A percentile compares a stretch with the other conserved stretches of the same genome.
phyloP scores from a whole-genome alignment of 2,329 filamentous ascomycete genomes.

The Aureobasidium sp. region DNA sequence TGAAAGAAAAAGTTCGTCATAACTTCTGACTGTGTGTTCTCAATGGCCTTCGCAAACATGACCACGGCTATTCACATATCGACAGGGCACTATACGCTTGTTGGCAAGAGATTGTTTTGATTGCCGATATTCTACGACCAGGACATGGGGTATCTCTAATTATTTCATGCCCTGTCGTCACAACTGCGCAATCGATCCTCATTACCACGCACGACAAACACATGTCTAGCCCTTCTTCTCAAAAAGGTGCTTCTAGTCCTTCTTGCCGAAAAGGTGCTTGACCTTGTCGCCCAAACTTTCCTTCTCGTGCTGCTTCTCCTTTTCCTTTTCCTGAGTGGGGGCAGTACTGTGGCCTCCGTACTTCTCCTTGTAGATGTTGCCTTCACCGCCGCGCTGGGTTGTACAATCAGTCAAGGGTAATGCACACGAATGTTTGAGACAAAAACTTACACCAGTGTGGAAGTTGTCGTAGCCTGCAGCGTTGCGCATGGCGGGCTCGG shows the following conservation, averaged over 20 bases:
- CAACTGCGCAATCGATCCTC: neutral
- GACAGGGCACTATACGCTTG: neutral
- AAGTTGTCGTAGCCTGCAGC: conserved; percentile 33
- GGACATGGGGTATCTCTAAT: conserved; percentile 9
- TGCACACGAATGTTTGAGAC: no score
- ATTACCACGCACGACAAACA: neutral
- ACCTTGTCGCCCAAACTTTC: conserved; percentile 36
- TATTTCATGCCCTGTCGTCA: neutral
- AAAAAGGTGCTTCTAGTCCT: neutral
- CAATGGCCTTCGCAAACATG: no score
- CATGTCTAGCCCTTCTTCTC: no score
- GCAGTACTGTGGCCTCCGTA: conserved; percentile 35
- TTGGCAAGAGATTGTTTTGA: neutral
- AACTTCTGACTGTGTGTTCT: neutral
- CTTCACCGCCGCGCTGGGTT: conserved; percentile 35
- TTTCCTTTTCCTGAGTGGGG: conserved; percentile 21
- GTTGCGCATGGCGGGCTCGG: conserved; percentile 32
- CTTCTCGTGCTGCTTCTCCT: conserved; percentile 18
- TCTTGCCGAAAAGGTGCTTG: conserved; percentile 30
- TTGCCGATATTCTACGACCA: neutral
- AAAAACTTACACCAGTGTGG: conserved; percentile 36
- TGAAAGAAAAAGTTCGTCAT: neutral
- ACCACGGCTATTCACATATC: no score
- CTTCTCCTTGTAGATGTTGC: conserved; percentile 40
- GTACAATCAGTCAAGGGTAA: neutral